These are phyloP conservation scores for Tagetes patula DNA, from an alignment of 129 eudicot species.

Conservation along the genomic window DNA sequence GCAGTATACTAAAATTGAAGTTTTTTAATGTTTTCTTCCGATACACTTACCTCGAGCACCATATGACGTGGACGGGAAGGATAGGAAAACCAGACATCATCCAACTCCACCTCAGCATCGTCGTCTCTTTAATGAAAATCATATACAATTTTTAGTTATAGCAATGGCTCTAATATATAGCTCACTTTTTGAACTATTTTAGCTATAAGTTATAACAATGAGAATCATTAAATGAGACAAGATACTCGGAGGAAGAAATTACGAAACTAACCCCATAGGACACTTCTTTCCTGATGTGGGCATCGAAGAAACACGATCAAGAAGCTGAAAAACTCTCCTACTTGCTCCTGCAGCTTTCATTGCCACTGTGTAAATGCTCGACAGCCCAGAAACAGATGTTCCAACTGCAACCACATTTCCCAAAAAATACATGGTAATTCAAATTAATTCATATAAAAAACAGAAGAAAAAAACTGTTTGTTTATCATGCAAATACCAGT, in stretches of 20 bases:
- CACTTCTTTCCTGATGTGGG: conserved; percentile 72
- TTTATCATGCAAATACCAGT: conserved; percentile 49
- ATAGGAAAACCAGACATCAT: conserved; percentile 93
- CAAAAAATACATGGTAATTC: neutral
- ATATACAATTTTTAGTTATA: conserved; percentile 7
- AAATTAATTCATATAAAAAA: conserved; percentile 13
- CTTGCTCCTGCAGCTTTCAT: conserved; percentile 99
- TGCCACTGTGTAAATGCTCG: conserved; percentile 76
- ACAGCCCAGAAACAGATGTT: conserved; percentile 70
- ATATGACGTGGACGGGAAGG: conserved; percentile 87
- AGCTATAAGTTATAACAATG: neutral
- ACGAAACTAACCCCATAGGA: conserved; percentile 75
- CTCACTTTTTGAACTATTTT: neutral
- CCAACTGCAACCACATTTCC: conserved; percentile 62
- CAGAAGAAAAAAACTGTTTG: neutral
- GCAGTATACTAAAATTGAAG: neutral
- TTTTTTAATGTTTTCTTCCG: neutral
- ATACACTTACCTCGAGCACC: conserved; percentile 73
- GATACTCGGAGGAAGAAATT: neutral
- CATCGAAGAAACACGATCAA: conserved; percentile 90
- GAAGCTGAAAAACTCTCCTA: conserved; percentile 87
- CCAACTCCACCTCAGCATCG: conserved; percentile 82
- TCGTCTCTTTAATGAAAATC: conserved; percentile 40
- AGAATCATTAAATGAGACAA: neutral
- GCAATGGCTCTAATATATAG: neutral